Base-by-base conservation (phyloP, 2,329 filamentous ascomycete genomes). In the Botrytis galanthina region DNA sequence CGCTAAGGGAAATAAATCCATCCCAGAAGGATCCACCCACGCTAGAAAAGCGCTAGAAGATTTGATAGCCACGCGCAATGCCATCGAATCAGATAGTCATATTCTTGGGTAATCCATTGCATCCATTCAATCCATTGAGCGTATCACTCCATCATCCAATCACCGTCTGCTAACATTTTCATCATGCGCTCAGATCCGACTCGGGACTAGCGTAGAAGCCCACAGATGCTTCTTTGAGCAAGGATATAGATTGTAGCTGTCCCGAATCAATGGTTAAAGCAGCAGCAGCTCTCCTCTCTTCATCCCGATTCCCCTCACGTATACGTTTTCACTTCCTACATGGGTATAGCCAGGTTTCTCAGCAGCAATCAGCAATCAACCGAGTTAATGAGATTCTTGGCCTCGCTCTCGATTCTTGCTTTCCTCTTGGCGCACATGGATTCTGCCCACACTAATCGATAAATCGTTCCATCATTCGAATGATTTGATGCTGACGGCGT, bases 11-110 rank as follows among this genome's bases (percentile, higher is more conserved):
- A 42, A 42, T 42, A 42, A 46, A 70, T 42, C 60, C 37, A 39
- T 6, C 14, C 57, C 14, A 22, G 4, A 3, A 0, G 10, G 2
- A 29, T 37, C 22, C 59, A 42, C 26, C 26, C 1, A 39, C 69
- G 44, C 69, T 71, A 64, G 69, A 71, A 71, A 71, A 42, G 35
- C 59, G 32, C 69, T 71, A 71, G 69, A 71, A 71, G 59, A 39
- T 22, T 59, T 12, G n/a, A 12, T 14, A 37, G 44, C 42, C 69
- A 66, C 42, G 16, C 35, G 32, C 39, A 0, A 26, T 32, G 42
- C 26, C 69, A 48, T 71, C 69, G 42, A 71, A 71, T 63, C 22
- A 62, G 29, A 64, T 42, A 8, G 4, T 42, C 42, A 32, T 42
- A 16, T 48, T 71, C 32, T 60, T 64, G 26, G 62, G 10, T 54